Base-by-base conservation (phyloP, 768 basidiomycete genomes). In the Kwoniella bestiolae region DNA sequence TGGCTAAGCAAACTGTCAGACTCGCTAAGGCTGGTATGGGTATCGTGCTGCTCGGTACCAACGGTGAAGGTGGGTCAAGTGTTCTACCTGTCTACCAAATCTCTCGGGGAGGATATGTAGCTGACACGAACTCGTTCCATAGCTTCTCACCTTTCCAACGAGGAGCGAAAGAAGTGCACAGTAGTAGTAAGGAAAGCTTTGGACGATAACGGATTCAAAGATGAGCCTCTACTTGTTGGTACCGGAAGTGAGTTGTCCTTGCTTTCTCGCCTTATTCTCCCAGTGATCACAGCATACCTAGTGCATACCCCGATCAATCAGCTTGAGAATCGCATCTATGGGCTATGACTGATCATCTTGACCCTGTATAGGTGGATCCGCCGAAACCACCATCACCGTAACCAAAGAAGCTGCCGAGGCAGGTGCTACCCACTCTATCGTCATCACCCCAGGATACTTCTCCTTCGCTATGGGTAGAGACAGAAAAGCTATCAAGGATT, bases 391-490 rank as follows among this genome's bases (percentile, higher is more conserved):
- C 34, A 85, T 86, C 80, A 80, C 84, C 74, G 84, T 93, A 16
- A 88, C 88, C 71, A 77, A 81, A 9, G 89, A 92, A 71, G 92
- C 91, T 4, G 86, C 86, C 63, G 88, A 88, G 28, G 90, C 90
- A 3, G 91, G 92, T n/a, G 91, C 92, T 28, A 86, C 86, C n/a
- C 86, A 89, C 72, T 88, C 85, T 21, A 87, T 92, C 53, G 89
- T 92, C 28, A 83, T 81, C 62, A 71, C 68, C 52, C 80, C 80
- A 12, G 74, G 74, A 25, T 83, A 83, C 79, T 83, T 82, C 66
- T 75, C 82, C 86, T 75, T 91, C 88, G 8, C 90, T 87, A 59
- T 90, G 87, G 49, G 76, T 11, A 63, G 70, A 49, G 77, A 82
- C 72, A 61, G 73, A 21, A 64, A 65, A 26, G 79, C 82, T 32